phyloP scores from a whole-genome alignment of 179 eudicot genomes.

The Actinidia polygama region DNA sequence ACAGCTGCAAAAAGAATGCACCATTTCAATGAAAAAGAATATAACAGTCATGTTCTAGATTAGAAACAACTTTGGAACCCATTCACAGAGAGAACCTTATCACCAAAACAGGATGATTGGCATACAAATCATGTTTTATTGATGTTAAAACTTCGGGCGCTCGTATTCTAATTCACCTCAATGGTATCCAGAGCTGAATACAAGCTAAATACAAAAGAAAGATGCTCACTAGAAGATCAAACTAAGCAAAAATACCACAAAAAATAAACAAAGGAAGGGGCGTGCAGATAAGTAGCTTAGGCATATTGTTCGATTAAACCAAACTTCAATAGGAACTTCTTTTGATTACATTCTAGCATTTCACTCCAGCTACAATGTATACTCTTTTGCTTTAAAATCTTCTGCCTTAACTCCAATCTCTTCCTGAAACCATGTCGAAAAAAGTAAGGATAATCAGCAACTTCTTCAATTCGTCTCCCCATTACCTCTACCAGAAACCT shows the following conservation, averaged over 20 bases:
- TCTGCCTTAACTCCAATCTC: constrained; percentile 79
- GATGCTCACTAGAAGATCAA: not conserved
- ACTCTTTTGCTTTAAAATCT: constrained; percentile 60
- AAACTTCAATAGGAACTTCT: constrained; percentile 80
- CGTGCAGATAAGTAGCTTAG: constrained; percentile 28
- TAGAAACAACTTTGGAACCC: not conserved
- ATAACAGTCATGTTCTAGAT: too few relatives aligned
- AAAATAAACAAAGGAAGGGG: not conserved
- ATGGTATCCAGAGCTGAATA: not conserved
- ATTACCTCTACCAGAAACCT: constrained; percentile 81
- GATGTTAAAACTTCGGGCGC: not conserved
- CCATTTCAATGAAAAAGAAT: too few relatives aligned
- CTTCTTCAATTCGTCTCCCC: constrained; percentile 80
- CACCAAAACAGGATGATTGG: not conserved
- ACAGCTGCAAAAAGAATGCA: too few relatives aligned
- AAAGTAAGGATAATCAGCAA: constrained; percentile 80
- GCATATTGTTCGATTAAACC: constrained; percentile 42
- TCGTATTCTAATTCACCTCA: too few relatives aligned
- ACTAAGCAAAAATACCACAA: not conserved
- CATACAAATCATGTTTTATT: not conserved
- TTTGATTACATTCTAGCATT: constrained; percentile 85
- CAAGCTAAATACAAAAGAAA: constrained; percentile 3
- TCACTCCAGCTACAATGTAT: constrained; percentile 77
- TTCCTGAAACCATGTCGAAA: constrained; percentile 83
- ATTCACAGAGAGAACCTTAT: not conserved